These are phyloP conservation scores for Xylaria scruposa DNA, from an alignment of 495 filamentous ascomycete genomes.

Conservation along the genomic window DNA sequence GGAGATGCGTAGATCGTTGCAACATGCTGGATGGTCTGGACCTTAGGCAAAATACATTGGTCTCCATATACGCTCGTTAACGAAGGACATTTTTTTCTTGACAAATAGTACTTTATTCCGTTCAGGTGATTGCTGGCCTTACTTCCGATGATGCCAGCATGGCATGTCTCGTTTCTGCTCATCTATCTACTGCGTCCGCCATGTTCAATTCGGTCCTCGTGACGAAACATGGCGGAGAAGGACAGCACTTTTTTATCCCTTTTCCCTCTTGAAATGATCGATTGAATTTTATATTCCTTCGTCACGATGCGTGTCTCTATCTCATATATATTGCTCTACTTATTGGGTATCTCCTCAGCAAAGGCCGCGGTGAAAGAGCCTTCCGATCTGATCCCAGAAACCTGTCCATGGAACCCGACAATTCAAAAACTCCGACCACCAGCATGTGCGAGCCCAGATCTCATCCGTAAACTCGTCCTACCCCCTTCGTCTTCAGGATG, in stretches of 20 bases:
- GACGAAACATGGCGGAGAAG: neutral
- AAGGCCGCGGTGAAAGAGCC: neutral
- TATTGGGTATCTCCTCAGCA: constrained; percentile 9
- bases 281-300: neutral
- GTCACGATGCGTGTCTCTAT: constrained; percentile 7
- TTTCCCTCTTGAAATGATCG: neutral
- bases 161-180: neutral
- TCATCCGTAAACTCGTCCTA: constrained; percentile 3
- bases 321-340: neutral
- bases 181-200: neutral
- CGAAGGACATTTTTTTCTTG: neutral
- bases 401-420: constrained; percentile 20
- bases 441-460: constrained; percentile 23
- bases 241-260: neutral
- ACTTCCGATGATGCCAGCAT: neutral
- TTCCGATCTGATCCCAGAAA: neutral
- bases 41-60: constrained; percentile 21
- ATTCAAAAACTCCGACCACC: constrained; percentile 6
- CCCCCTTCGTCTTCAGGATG: constrained; percentile 28
- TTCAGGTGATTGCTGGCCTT: neutral
- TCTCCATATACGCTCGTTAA: constrained; percentile 3
- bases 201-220: neutral
- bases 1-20: neutral
- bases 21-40: neutral
- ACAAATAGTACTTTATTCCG: neutral